phyloP scores from a whole-genome alignment of 805 yeast genomes.

The Pichia pseudocactophila region DNA sequence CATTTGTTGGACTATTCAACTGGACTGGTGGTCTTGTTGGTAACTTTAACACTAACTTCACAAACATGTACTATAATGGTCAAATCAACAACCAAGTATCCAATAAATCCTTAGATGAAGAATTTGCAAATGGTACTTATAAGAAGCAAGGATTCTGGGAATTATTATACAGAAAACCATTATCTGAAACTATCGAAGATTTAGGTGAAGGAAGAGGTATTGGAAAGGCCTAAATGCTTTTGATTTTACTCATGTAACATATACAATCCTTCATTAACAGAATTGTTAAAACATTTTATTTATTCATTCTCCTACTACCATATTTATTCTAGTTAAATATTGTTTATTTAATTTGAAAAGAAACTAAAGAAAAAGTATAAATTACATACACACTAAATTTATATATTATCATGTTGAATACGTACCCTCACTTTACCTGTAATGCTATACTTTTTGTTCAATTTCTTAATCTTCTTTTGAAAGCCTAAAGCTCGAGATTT shows the following conservation, averaged over 20 bases:
- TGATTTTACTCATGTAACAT: too few species aligned
- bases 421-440: slow-evolving; percentile 44
- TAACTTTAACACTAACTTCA: slow-evolving; percentile 36
- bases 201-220: slow-evolving; percentile 64
- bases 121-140: slow-evolving; percentile 23
- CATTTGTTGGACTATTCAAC: slow-evolving; percentile 34
- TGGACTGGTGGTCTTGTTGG: slow-evolving; percentile 50
- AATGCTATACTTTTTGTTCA: slow-evolving; percentile 36
- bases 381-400: background rate
- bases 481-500: slow-evolving; percentile 48
- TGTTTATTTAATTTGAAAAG: background rate
- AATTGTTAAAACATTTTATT: background rate
- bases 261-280: too few species aligned
- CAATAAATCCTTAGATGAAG: slow-evolving; percentile 29
- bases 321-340: slow-evolving; percentile 1
- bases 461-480: slow-evolving; percentile 52
- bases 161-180: slow-evolving; percentile 68
- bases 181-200: slow-evolving; percentile 68
- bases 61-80: slow-evolving; percentile 31
- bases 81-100: slow-evolving; percentile 33
- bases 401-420: slow-evolving; percentile 32
- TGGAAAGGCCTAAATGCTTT: slow-evolving; percentile 23
- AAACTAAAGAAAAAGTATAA: background rate
- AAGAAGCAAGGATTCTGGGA: slow-evolving; percentile 67
- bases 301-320: background rate